phyloP scores from a whole-genome alignment of 2,329 filamentous ascomycete species.

The Westerdykella aurantiaca region DNA sequence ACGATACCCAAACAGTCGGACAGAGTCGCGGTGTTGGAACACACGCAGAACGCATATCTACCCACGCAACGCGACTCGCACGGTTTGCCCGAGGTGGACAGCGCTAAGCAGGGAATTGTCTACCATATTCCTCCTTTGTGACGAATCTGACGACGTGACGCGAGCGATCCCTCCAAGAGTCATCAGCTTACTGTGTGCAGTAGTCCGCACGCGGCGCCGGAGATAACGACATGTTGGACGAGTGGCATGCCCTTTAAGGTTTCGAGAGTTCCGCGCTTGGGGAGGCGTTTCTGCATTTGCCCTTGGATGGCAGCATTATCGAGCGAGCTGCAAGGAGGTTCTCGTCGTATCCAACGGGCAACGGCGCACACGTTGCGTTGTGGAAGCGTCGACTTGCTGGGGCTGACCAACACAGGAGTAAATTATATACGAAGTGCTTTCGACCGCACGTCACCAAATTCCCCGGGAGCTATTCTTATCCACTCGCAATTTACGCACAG shows the following conservation, averaged over 20 bases:
- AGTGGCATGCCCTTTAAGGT: background rate
- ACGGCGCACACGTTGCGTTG: no score
- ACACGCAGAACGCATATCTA: no score
- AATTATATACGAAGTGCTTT: constrained; percentile 1
- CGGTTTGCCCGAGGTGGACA: constrained; percentile 4
- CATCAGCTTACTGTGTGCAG: background rate
- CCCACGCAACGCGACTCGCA: constrained; percentile 5
- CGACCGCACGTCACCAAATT: background rate
- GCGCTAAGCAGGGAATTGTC: background rate
- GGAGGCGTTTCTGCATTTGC: background rate
- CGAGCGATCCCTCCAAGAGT: background rate
- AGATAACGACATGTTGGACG: background rate
- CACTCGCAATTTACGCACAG: constrained; percentile 1
- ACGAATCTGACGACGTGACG: constrained; percentile 1
- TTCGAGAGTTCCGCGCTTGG: background rate
- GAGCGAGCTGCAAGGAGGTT: no score
- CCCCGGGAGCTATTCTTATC: constrained; percentile 5
- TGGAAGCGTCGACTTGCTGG: background rate
- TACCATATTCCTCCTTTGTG: constrained; percentile 11
- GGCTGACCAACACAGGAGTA: background rate
- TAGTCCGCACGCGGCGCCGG: background rate
- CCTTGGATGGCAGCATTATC: background rate
- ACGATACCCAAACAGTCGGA: constrained; percentile 14
- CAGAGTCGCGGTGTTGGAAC: constrained; percentile 11
- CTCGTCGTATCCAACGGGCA: no score